These are phyloP conservation scores for Aegle marmelos DNA, from an alignment of 345 rosid species.

Conservation along the genomic window DNA sequence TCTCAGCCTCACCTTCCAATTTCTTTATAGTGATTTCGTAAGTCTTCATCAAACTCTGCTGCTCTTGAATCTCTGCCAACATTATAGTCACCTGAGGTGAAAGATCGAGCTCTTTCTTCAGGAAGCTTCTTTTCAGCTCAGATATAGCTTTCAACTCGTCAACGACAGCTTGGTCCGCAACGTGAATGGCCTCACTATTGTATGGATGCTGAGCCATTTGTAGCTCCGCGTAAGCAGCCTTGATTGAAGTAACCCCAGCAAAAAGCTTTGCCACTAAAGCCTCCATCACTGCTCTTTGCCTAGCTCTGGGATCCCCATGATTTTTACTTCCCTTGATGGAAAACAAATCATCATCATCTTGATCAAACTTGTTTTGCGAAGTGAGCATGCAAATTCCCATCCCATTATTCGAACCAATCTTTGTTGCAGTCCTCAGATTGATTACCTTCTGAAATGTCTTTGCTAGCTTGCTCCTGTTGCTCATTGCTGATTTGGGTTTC, in stretches of 20 bases:
- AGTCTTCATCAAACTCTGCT: constrained; percentile 86
- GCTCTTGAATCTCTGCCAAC: constrained; percentile 95
- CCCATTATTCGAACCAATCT: constrained; percentile 54
- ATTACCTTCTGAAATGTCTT: constrained; percentile 71
- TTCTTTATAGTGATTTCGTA: constrained; percentile 79
- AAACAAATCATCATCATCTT: constrained; percentile 22
- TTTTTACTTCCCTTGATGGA: not conserved
- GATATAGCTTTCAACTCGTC: constrained; percentile 74
- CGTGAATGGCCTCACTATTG: constrained; percentile 66
- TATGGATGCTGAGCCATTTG: constrained; percentile 93
- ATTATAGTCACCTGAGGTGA: constrained; percentile 85
- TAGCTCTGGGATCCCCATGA: constrained; percentile 23
- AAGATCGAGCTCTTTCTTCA: constrained; percentile 65
- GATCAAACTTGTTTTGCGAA: constrained; percentile 42
- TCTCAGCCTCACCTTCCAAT: constrained; percentile 46
- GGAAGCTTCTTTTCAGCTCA: constrained; percentile 63
- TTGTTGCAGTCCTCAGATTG: constrained; percentile 46
- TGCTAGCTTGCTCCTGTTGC: constrained; percentile 51
- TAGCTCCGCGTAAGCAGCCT: constrained; percentile 92
- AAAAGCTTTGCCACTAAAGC: constrained; percentile 78
- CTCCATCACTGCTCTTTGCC: constrained; percentile 53
- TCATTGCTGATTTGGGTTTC: constrained; percentile 48
- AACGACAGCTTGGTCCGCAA: constrained; percentile 79
- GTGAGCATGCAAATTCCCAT: constrained; percentile 69
- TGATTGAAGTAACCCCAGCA: constrained; percentile 71